Evolutionary conservation across 2,329 filamentous ascomycete species (phyloP), one percentile per base, ranked within the genome.

Genomic region (Endothia cerciana): DNA sequence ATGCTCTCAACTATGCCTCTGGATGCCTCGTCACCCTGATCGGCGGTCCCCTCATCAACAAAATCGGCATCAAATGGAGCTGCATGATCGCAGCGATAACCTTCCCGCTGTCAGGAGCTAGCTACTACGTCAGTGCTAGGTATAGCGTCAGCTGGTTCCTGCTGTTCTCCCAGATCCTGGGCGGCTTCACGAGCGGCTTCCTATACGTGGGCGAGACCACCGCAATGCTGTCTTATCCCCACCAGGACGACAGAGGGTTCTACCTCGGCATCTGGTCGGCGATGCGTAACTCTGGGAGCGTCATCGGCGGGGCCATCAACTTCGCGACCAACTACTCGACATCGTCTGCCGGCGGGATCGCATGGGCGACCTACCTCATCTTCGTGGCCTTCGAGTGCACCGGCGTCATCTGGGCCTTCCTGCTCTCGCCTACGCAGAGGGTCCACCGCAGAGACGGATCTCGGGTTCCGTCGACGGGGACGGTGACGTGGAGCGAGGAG

Each of bases 1-100:
- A 49, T 6, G 41, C 66, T 8, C 57, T 68, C 11, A 68, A 68
- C 15, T 68, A 68, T 17, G 66, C 66, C 5, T 38, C 60, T 4
- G 66, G 66, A 2, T 66, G 64, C 30, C n/a, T 68, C 28, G 30
- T 68, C 10, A 68, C 66, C 4, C 49, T 69, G 11, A 73, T 76
- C 10, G 77, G 77, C 25, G 77, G 77, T 0, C 77, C 77, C 1
- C 62, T 78, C 59, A 78, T 78, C 68, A 78, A 77, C 68, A 78
- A 77, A 60, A 63, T 78, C 8, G 77, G 77, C 17, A 78, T 78
- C 63, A 76, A 74, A 57, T 75, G 73, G 72, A 72, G 74, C 3
- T 78, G 77, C 69, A 68, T 78, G 40, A 74, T 79, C 49, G 77
- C 75, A 7, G 75, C 75, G 8, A 15, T 74, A 2, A 66, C 73